A percentile compares a stretch with the other conserved stretches of the same genome.
Evolutionary conservation across 1,284 basidiomycete genomes (phyloP).

Genomic region (Ceratobasidium sp.): DNA sequence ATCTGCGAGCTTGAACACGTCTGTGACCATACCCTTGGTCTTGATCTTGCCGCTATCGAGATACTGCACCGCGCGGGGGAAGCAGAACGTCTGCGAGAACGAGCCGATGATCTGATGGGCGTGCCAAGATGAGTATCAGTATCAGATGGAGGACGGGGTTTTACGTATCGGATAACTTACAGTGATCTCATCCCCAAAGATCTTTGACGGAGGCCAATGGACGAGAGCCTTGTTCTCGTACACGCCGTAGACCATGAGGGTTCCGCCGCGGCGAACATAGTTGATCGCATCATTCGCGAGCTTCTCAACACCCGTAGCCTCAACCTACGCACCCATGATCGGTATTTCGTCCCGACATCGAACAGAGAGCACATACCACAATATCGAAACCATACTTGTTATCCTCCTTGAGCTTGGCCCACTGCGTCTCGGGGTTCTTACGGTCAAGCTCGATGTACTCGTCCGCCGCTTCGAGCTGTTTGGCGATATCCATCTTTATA

Average conservation of each 20-base stretch:
- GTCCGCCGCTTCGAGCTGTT: conserved; percentile 77
- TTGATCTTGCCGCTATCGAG: conserved; percentile 85
- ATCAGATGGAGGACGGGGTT: neutral
- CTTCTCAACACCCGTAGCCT: conserved; percentile 85
- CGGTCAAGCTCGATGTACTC: conserved; percentile 87
- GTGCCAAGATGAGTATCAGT: conserved; percentile 6
- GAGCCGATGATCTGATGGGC: conserved; percentile 78
- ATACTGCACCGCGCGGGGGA: conserved; percentile 88
- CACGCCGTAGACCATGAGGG: conserved; percentile 69
- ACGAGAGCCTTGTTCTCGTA: conserved; percentile 77
- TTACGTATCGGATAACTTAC: conserved; percentile 57
- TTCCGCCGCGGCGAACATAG: conserved; percentile 83
- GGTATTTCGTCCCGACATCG: neutral
- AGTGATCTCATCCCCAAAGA: conserved; percentile 86
- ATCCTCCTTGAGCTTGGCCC: conserved; percentile 78
- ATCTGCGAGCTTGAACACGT: conserved; percentile 78
- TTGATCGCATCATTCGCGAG: conserved; percentile 83
- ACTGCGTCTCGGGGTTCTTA: conserved; percentile 77
- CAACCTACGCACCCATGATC: conserved; percentile 59
- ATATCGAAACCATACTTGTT: conserved; percentile 89
- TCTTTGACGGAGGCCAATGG: conserved; percentile 85
- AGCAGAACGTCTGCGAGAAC: conserved; percentile 86
- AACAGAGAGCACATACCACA: conserved; percentile 62
- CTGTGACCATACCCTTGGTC: conserved; percentile 86
- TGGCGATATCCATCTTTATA: conserved; percentile 85